A percentile compares a stretch with the other conserved stretches of the same genome.
These are phyloP conservation scores for Copromyces sp. DNA, from an alignment of 495 filamentous ascomycete species.

Conservation along the genomic window DNA sequence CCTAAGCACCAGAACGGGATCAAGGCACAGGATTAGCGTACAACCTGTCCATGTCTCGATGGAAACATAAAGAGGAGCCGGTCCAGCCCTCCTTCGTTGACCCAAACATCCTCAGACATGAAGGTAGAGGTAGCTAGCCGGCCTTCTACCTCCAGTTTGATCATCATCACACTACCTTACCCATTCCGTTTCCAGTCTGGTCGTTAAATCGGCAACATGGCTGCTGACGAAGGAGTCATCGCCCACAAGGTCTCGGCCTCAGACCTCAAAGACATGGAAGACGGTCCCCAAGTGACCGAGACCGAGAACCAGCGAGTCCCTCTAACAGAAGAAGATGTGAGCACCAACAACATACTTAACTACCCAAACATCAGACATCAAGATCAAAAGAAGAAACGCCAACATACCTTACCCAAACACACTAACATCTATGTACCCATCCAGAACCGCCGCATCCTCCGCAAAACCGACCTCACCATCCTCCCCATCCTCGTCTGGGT, in stretches of 20 bases:
- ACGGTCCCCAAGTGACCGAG: background rate
- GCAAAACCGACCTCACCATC: conserved; percentile 52
- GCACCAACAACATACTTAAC: background rate
- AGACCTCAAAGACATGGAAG: background rate
- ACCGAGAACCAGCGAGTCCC: conserved; percentile 2
- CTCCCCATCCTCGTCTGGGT: conserved; percentile 52
- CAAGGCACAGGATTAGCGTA: background rate
- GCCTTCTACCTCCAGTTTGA: background rate
- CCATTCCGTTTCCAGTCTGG: background rate
- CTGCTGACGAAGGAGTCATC: background rate
- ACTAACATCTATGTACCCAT: background rate
- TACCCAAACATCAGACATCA: no score
- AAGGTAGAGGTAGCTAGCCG: background rate
- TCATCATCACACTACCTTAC: background rate
- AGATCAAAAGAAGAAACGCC: no score
- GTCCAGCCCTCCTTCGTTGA: background rate
- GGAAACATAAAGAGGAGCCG: background rate
- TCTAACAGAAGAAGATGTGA: conserved; percentile 10
- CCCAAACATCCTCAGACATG: background rate
- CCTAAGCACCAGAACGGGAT: background rate
- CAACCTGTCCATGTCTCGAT: background rate
- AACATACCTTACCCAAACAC: no score
- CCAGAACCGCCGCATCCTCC: conserved; percentile 43
- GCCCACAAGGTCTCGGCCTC: background rate
- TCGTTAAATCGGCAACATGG: background rate